Evolutionary conservation across 345 rosid genomes (phyloP).

Genomic region (Leavenworthia alabamica): DNA sequence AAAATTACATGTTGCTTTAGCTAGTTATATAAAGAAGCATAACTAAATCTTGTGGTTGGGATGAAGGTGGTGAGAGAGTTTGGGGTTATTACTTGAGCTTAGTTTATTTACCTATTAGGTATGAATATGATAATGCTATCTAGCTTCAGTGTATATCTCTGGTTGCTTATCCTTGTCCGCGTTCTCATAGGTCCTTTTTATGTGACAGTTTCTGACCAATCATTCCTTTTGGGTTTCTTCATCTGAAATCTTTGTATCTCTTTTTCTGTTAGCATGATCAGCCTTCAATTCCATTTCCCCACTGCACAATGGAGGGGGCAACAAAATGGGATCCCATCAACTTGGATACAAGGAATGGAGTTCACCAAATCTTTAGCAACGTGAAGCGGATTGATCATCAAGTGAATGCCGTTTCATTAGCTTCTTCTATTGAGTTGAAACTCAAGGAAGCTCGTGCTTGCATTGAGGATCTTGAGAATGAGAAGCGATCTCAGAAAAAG

Average conservation of each 20-base stretch:
- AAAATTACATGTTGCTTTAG: not conserved
- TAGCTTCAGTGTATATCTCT: not conserved
- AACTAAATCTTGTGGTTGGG: not conserved
- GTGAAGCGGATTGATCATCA: constrained; percentile 45
- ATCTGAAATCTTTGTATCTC: not conserved
- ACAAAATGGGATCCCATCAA: constrained; percentile 78
- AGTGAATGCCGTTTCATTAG: constrained; percentile 51
- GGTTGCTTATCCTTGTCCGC: not conserved
- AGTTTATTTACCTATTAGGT: not conserved
- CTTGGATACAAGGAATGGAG: constrained; percentile 44
- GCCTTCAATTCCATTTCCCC: constrained; percentile 49
- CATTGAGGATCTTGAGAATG: constrained; percentile 58
- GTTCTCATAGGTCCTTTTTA: not conserved
- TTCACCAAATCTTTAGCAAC: constrained; percentile 38
- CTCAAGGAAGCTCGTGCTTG: constrained; percentile 56
- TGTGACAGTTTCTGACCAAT: not conserved
- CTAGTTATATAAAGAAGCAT: not conserved
- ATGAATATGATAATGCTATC: not conserved
- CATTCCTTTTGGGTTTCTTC: not conserved
- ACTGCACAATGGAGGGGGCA: constrained; percentile 72
- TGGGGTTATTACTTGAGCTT: not conserved
- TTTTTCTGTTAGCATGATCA: constrained; percentile 41
- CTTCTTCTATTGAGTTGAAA: constrained; percentile 56
- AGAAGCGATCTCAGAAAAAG: constrained; percentile 64
- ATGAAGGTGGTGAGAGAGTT: constrained; percentile 7